Percentiles rank a stretch among this genome's conserved stretches.
Evolutionary conservation across 768 basidiomycete species (phyloP).

Genomic region (Russula olivacea): DNA sequence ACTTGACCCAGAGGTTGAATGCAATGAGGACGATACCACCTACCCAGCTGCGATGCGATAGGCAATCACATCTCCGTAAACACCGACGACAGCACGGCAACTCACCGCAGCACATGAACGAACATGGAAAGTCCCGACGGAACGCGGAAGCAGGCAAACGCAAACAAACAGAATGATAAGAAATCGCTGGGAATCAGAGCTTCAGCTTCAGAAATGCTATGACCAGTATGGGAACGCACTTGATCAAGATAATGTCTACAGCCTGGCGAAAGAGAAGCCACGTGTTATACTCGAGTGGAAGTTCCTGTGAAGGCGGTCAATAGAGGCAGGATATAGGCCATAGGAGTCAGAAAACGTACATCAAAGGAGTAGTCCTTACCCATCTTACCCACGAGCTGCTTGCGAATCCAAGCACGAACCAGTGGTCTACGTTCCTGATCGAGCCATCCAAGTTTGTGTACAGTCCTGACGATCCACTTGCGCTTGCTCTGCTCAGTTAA

Average conservation of each 20-base stretch:
- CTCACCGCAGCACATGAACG: conserved; percentile 73
- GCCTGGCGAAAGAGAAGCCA: conserved; percentile 94
- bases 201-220: conserved; percentile 9
- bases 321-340: conserved; percentile 10
- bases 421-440: conserved; percentile 59
- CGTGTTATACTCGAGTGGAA: conserved; percentile 90
- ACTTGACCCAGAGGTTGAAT: conserved; percentile 99
- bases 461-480: conserved; percentile 83
- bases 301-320: conserved; percentile 45
- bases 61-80: conserved; percentile 9
- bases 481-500: conserved; percentile 93
- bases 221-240: conserved; percentile 46
- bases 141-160: conserved; percentile 86
- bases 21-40: conserved; percentile 78
- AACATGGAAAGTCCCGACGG: conserved; percentile 67
- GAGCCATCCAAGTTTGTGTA: conserved; percentile 83
- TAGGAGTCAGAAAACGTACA: conserved; percentile 41
- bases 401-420: conserved; percentile 76
- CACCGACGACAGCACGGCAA: conserved; percentile 12
- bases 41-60: conserved; percentile 56
- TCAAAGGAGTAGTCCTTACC: conserved; percentile 91
- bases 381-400: conserved; percentile 88
- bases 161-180: conserved; percentile 90
- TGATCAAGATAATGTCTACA: conserved; percentile 95
- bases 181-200: conserved; percentile 62